Evolutionary conservation across 2,329 filamentous ascomycete species (phyloP).

Genomic region (Alternaria arbusti): DNA sequence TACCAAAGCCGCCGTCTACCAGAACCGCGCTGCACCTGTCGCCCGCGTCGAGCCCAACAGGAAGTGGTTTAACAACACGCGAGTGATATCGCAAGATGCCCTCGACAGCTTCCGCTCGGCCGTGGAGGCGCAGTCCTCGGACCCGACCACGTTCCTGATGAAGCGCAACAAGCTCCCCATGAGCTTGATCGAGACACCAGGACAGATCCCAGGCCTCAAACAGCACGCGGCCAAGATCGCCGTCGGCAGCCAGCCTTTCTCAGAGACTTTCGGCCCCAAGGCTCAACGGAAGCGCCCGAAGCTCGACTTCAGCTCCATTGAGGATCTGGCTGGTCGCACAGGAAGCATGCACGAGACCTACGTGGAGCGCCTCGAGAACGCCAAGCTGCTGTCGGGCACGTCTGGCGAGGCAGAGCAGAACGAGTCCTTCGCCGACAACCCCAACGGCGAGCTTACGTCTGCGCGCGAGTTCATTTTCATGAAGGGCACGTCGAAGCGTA

Average conservation of each 20-base stretch:
- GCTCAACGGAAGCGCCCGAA: conserved; percentile 92
- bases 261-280: conserved; percentile 91
- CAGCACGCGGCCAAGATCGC: conserved; percentile 94
- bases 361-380: conserved; percentile 79
- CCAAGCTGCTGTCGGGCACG: conserved; percentile 75
- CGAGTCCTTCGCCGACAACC: conserved; percentile 37
- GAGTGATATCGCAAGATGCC: conserved; percentile 88
- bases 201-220: conserved; percentile 79
- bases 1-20: conserved; percentile 81
- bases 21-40: conserved; percentile 79
- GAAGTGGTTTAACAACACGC: conserved; percentile 97
- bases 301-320: conserved; percentile 79
- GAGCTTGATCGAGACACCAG: conserved; percentile 84
- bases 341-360: conserved; percentile 83
- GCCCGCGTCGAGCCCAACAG: conserved; percentile 94
- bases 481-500: conserved; percentile 90
- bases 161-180: conserved; percentile 98
- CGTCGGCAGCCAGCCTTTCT: conserved; percentile 84
- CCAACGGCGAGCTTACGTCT: conserved; percentile 51
- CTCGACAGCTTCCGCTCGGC: conserved; percentile 87
- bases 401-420: conserved; percentile 65
- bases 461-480: conserved; percentile 78
- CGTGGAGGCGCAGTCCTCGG: conserved; percentile 85
- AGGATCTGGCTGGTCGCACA: conserved; percentile 80
- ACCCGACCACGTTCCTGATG: conserved; percentile 92